Evolutionary conservation across 371 early-diverging fungal genomes (phyloP), one percentile per base, ranked within the genome.

Genomic region (Mortierella sp.): DNA sequence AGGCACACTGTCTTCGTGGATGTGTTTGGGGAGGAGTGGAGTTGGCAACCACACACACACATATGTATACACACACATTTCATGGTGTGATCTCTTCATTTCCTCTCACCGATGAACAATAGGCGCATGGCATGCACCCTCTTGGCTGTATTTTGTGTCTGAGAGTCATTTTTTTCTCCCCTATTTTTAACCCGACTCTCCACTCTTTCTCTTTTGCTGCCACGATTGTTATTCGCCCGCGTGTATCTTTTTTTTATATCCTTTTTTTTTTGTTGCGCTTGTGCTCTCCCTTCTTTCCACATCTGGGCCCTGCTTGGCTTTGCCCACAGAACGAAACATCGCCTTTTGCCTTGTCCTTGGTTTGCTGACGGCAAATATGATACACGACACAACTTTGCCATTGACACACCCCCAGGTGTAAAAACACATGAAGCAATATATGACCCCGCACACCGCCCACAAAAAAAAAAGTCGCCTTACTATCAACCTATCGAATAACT

Each of bases 181-280:
- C 74, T 58, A 48, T 72, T 48, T 72, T 72, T 32, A 48, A 72
- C 29, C 35, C 49, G 16, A 27, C 41, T 48, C 24, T 71, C 46
- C 21, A 35, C 65, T 70, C 46, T 41, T 43, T 10, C 14, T 11
- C 0, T 44, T 29, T 70, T 27, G 29, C 70, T 70, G 44, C 44
- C 71, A 44, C 71, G 46, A 70, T 44, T 70, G 44, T 27, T 70
- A 44, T 70, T 70, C 71, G 70, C 70, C 70, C 44, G 27, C 24
- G 16, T 70, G 71, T 44, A n/a, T 41, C 27, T 70, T 70, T 43
- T 70, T 70, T 70, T 70, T 43, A 68, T 43, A 27, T 68, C 44
- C 10, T 43, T 70, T 29, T 27, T 63, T 41, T 70, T 43, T 48
- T 70, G n/a, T 48, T 75, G 48, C 41, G 10, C 54, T 43, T 55